phyloP scores from a whole-genome alignment of 208 protist species.

The Crithidia thermophila region DNA sequence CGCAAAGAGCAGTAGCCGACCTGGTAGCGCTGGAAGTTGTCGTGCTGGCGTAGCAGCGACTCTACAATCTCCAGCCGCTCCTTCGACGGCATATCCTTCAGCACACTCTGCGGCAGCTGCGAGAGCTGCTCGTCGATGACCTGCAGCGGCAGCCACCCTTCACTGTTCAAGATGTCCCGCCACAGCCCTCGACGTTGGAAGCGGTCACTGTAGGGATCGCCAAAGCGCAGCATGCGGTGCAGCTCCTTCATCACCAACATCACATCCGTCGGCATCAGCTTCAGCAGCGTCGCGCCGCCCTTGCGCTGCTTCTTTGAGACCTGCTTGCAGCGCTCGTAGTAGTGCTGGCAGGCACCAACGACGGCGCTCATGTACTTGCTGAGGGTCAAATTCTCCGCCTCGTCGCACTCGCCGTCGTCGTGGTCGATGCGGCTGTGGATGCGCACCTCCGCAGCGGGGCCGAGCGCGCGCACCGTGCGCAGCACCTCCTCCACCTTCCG shows the following conservation, averaged over 20 bases:
- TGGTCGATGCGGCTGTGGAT: slow-evolving; percentile 23
- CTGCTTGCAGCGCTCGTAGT: slow-evolving; percentile 25
- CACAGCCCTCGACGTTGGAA: slow-evolving; percentile 20
- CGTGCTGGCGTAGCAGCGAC: slow-evolving; percentile 43
- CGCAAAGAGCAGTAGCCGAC: slow-evolving; percentile 34
- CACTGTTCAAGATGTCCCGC: slow-evolving; percentile 19
- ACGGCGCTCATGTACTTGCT: slow-evolving; percentile 27
- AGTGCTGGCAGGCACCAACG: slow-evolving; percentile 17
- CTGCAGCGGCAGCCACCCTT: slow-evolving; percentile 58
- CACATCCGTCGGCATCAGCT: slow-evolving; percentile 18
- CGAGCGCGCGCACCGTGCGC: slow-evolving; percentile 2
- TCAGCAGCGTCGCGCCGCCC: slow-evolving; percentile 11
- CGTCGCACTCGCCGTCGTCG: slow-evolving; percentile 8
- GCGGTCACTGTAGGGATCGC: slow-evolving; percentile 25
- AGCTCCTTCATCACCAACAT: slow-evolving; percentile 31
- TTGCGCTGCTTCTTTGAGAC: slow-evolving; percentile 21
- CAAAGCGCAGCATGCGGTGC: slow-evolving; percentile 45
- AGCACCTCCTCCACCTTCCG: slow-evolving; percentile 23
- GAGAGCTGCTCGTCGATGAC: slow-evolving; percentile 34
- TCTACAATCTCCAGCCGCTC: slow-evolving; percentile 31
- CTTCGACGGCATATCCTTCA: slow-evolving; percentile 13
- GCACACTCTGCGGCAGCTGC: background rate
- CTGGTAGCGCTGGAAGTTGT: slow-evolving; percentile 55
- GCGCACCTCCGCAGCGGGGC: slow-evolving; percentile 2
- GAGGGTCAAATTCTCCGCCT: slow-evolving; percentile 11